Evolutionary conservation across 192 early-diverging fungal genomes (phyloP).

Genomic region (Coemansia sp.): DNA sequence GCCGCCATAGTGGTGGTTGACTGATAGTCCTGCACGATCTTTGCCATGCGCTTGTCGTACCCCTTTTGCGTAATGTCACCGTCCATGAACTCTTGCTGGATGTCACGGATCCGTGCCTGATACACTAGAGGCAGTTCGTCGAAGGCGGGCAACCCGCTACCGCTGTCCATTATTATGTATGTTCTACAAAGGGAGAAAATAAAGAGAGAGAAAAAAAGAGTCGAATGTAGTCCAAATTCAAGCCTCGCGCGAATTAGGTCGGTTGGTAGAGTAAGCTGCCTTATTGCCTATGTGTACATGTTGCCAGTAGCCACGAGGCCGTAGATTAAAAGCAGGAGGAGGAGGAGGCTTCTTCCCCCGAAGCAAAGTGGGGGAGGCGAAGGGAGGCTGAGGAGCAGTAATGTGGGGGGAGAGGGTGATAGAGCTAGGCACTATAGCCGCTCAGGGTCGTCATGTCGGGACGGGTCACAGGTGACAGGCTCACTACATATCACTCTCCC

Average conservation of each 20-base stretch:
- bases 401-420: background rate
- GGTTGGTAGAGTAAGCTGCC: background rate
- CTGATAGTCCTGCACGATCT: conserved; percentile 59
- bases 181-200: too few species aligned
- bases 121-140: conserved; percentile 45
- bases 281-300: background rate
- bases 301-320: background rate
- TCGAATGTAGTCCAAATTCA: background rate
- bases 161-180: conserved; percentile 16
- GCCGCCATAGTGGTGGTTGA: conserved; percentile 2
- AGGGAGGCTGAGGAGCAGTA: background rate
- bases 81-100: conserved; percentile 60
- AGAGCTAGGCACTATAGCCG: background rate
- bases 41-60: conserved; percentile 65
- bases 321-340: background rate
- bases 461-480: background rate
- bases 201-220: too few species aligned
- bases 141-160: conserved; percentile 20
- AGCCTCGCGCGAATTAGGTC: background rate
- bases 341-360: background rate
- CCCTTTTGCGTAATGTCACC: conserved; percentile 79
- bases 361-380: background rate
- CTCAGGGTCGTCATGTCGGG: background rate
- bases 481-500: too few species aligned
- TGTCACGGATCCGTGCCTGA: conserved; percentile 45